Evolutionary conservation across 1,284 basidiomycete genomes (phyloP).

Genomic region (Rhodotorula sp.): DNA sequence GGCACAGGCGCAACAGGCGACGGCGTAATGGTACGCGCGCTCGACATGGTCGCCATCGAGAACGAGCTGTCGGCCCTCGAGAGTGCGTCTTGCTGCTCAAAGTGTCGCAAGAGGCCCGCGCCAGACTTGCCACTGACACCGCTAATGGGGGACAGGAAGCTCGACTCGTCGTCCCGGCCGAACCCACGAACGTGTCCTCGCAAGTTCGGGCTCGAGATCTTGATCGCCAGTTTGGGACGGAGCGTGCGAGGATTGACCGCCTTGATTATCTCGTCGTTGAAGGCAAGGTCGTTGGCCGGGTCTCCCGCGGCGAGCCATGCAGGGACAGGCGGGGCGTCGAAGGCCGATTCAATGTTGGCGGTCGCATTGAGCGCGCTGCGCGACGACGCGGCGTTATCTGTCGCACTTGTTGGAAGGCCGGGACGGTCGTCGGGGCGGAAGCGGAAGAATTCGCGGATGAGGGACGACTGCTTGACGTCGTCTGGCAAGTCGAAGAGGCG

Average conservation of each 20-base stretch:
- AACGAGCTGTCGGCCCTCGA: neutral
- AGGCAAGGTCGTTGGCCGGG: slow-evolving; percentile 3
- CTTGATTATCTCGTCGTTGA: slow-evolving; percentile 23
- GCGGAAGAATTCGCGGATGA: slow-evolving; percentile 40
- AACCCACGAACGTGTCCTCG: slow-evolving; percentile 11
- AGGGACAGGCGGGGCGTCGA: neutral
- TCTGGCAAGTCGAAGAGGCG: slow-evolving; percentile 36
- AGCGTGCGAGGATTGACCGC: slow-evolving; percentile 3
- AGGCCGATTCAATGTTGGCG: neutral
- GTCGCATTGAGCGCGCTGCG: neutral
- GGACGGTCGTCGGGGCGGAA: slow-evolving; percentile 12
- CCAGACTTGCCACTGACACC: no score
- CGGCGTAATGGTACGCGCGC: slow-evolving; percentile 14
- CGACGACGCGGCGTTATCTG: neutral
- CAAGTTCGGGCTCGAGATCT: slow-evolving; percentile 39
- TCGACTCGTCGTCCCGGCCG: neutral
- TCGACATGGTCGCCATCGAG: slow-evolving; percentile 4
- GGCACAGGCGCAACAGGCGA: slow-evolving; percentile 5
- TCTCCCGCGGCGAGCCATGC: slow-evolving; percentile 9
- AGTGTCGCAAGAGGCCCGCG: slow-evolving; percentile 7
- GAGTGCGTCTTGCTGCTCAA: neutral
- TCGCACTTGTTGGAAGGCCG: neutral
- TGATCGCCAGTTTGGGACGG: slow-evolving; percentile 27
- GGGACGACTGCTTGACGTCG: slow-evolving; percentile 21
- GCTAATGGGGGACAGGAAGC: neutral